Evolutionary conservation across 495 filamentous ascomycete species (phyloP), one percentile per base, ranked within the genome.

Genomic region (Ramalina intermedia): DNA sequence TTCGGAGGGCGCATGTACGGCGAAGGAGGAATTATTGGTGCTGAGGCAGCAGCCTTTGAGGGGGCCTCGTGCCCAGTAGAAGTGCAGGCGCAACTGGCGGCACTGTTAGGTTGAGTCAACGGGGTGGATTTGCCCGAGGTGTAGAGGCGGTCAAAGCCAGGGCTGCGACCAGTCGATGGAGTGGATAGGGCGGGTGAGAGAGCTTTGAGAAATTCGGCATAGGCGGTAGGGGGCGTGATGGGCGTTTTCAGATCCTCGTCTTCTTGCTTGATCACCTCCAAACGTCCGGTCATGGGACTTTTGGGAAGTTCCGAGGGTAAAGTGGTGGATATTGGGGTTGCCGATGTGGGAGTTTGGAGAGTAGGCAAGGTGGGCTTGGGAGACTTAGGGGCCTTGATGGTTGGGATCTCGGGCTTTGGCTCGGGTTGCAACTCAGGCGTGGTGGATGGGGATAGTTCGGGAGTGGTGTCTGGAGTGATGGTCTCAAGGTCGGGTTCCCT

Each of bases 211-310:
- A 96, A 96, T 55, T 96, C 85, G 38, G 86, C 83, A 60, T 96
- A 96, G 47, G 90, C 87, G 4, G 73, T 69, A 2, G 90, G 90
- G 24, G 90, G 89, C n/a, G 84, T 91, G 66, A 96, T 93, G 42
- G 89, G 90, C 3, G 88, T 95, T 58, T 79, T 79, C 2, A 60
- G 40, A 33, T 69, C 62, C 24, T 68, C 55, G 52, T 80, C 73
- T 48, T 76, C 71, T 45, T 68, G 64, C 50, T 75, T 75, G 53
- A 77, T 57, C 9, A 50, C 41, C 40, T 60, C 70, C 58, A 70
- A 51, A 52, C 63, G 64, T 54, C 65, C 64, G 7, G 72, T 66
- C 33, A 46, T 44, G 48, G 58, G 50, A 40, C 54, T 57, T 43
- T 49, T 50, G 39, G 74, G 74, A 16, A 90, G 70, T 62, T 90